Percentiles rank a stretch among this genome's conserved stretches.
Conservation (phyloP, 176 grass and related monocot genomes). For the Rhipidocladum racemiflorum region DNA sequence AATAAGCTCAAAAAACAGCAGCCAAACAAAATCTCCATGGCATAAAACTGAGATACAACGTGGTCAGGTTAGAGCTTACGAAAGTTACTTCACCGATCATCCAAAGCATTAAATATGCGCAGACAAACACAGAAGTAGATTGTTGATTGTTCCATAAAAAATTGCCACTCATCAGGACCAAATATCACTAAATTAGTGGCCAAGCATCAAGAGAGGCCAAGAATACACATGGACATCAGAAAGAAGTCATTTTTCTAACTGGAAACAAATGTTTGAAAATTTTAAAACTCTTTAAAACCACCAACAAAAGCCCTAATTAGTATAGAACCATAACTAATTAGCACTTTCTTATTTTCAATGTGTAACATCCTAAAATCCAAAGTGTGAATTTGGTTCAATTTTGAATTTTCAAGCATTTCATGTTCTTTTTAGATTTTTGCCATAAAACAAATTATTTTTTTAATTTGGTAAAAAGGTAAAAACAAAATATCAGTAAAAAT, state of each 20-base stretch:
- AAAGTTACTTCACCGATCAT: background rate
- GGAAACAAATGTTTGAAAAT: constrained; percentile 2
- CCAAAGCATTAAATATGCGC: background rate
- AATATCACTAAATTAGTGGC: background rate
- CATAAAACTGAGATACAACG: background rate
- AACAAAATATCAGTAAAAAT: too few relatives aligned
- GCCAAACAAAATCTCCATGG: background rate
- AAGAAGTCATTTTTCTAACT: constrained; percentile 5
- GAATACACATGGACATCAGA: background rate
- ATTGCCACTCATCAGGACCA: background rate
- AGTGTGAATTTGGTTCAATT: too few relatives aligned
- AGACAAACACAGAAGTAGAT: constrained; percentile 9
- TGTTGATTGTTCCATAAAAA: background rate
- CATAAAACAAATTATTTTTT: too few relatives aligned
- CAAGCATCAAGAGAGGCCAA: background rate
- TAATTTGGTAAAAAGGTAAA: too few relatives aligned
- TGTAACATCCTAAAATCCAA: too few relatives aligned
- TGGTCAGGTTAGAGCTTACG: constrained; percentile 3
- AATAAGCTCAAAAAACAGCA: background rate
- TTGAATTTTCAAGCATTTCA: too few relatives aligned
- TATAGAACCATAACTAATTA: background rate
- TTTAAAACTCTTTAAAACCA: background rate
- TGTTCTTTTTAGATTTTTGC: too few relatives aligned
- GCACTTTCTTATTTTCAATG: background rate
- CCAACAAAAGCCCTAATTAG: background rate